These are phyloP conservation scores for Penicillium macrosclerotiorum DNA, from an alignment of 495 filamentous ascomycete species.

Conservation along the genomic window DNA sequence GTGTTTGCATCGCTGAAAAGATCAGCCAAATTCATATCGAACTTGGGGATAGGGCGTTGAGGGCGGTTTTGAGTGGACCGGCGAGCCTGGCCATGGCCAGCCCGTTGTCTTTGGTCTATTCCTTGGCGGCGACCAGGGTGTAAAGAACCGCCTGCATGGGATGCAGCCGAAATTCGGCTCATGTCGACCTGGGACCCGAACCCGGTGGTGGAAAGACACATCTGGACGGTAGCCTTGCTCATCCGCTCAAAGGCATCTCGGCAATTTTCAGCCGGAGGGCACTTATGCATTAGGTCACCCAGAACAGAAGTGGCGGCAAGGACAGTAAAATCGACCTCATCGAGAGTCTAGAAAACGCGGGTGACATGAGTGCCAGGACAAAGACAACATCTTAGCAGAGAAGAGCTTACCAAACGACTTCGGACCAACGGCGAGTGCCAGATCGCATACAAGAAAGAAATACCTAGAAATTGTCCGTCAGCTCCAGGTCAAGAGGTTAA, in stretches of 20 bases:
- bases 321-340: conserved; percentile 95
- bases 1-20: conserved; percentile 34
- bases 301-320: conserved; percentile 91
- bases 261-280: conserved; percentile 79
- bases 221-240: conserved; percentile 89
- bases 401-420: conserved; percentile 67
- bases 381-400: not conserved
- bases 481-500: not conserved
- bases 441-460: conserved; percentile 94
- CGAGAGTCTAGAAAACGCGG: conserved; percentile 61
- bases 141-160: conserved; percentile 15
- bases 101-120: conserved; percentile 26
- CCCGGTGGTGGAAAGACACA: conserved; percentile 81
- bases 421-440: conserved; percentile 92
- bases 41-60: conserved; percentile 48
- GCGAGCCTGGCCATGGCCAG: conserved; percentile 22
- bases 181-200: conserved; percentile 59
- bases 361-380: not conserved
- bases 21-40: conserved; percentile 66
- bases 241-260: conserved; percentile 94
- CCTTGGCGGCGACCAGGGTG: conserved; percentile 26
- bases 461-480: conserved; percentile 49
- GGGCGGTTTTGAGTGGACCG: conserved; percentile 28
- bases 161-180: conserved; percentile 17
- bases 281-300: conserved; percentile 71